phyloP scores from a whole-genome alignment of 345 rosid genomes.

The Linum lewisii region DNA sequence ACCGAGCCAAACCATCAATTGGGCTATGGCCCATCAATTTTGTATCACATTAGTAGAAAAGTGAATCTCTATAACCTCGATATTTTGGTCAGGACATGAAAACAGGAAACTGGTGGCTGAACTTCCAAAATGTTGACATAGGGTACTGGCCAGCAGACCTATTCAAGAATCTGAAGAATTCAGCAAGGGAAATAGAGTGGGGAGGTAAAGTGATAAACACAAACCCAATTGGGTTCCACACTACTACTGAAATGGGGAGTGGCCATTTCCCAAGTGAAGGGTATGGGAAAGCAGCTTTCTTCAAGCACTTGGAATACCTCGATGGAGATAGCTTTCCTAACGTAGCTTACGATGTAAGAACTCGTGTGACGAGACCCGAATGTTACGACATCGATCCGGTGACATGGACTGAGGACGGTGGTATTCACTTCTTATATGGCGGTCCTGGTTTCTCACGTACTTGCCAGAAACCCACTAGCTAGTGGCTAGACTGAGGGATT shows the following conservation, averaged over 20 bases:
- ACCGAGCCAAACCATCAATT: no score
- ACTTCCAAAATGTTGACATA: background rate
- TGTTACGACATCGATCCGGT: background rate
- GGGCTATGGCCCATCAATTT: no score
- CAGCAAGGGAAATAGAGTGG: background rate
- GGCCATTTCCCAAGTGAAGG: constrained; percentile 14
- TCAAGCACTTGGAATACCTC: background rate
- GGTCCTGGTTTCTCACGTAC: background rate
- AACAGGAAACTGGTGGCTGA: constrained; percentile 11
- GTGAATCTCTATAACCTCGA: no score
- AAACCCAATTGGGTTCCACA: constrained; percentile 5
- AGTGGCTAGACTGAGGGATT: no score
- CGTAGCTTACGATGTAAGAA: background rate
- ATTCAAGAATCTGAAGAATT: background rate
- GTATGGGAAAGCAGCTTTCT: constrained; percentile 8
- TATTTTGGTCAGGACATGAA: constrained; percentile 7
- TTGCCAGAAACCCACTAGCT: no score
- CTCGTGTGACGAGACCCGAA: background rate
- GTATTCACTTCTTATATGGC: background rate
- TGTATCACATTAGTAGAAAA: no score
- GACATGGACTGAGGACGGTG: background rate
- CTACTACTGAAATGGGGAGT: constrained; percentile 16
- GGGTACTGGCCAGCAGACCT: constrained; percentile 14
- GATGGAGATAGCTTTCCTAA: background rate
- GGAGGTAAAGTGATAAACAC: constrained; percentile 7